Evolutionary conservation across 31 red algal species (phyloP).

Genomic region (Endocladia muricata): DNA sequence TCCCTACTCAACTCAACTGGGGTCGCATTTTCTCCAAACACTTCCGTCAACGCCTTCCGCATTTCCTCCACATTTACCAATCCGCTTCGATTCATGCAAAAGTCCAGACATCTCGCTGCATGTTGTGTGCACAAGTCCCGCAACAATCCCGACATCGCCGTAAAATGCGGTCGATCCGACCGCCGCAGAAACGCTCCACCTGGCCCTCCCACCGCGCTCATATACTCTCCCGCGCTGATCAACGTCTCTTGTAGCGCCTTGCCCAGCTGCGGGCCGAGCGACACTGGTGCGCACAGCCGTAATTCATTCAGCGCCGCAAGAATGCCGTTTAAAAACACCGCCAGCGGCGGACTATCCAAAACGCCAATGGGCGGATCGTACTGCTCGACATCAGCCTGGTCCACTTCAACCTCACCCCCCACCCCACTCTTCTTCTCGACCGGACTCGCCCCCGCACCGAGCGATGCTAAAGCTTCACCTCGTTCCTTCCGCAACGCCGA

Average conservation of each 20-base stretch:
- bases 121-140: slow-evolving; percentile 58
- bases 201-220: slow-evolving; percentile 66
- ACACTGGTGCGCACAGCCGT: slow-evolving; percentile 52
- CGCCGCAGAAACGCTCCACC: slow-evolving; percentile 70
- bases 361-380: slow-evolving; percentile 70
- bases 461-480: neutral
- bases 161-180: slow-evolving; percentile 68
- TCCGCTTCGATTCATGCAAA: slow-evolving; percentile 37
- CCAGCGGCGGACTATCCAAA: slow-evolving; percentile 77
- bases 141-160: slow-evolving; percentile 38
- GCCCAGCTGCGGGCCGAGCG: slow-evolving; percentile 48
- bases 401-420: neutral
- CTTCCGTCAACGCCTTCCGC: slow-evolving; percentile 16
- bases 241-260: slow-evolving; percentile 40
- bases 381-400: slow-evolving; percentile 7
- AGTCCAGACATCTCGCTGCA: slow-evolving; percentile 45
- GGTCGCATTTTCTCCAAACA: slow-evolving; percentile 56
- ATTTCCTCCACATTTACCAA: slow-evolving; percentile 50
- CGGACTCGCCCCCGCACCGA: neutral
- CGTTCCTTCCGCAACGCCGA: slow-evolving; percentile 64
- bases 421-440: neutral
- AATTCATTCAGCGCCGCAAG: slow-evolving; percentile 90
- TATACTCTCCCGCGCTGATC: slow-evolving; percentile 43
- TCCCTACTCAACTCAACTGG: slow-evolving; percentile 13
- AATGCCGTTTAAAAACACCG: slow-evolving; percentile 88